Percentiles rank a stretch among this genome's conserved stretches.
Conservation (phyloP, 805 yeast species). For the Lachancea fermentati region DNA sequence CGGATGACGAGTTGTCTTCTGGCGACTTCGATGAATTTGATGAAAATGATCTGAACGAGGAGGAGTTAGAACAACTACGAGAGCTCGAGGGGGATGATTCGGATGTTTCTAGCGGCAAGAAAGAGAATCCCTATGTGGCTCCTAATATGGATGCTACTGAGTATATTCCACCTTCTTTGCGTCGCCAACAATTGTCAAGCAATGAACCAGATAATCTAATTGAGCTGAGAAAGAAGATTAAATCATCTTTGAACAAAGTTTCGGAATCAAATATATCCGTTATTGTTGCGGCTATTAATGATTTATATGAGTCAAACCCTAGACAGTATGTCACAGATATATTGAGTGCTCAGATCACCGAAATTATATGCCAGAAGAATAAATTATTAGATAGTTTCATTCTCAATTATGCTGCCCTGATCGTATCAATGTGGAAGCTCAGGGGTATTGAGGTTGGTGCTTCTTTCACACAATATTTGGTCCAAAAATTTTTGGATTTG, state of each 20-base stretch:
- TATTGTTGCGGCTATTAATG: slow-evolving; percentile 64
- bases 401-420: slow-evolving; percentile 69
- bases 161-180: slow-evolving; percentile 84
- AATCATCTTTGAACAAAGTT: slow-evolving; percentile 81
- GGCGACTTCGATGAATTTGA: slow-evolving; percentile 41
- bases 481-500: slow-evolving; percentile 57
- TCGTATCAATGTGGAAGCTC: slow-evolving; percentile 65
- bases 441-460: slow-evolving; percentile 93
- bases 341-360: slow-evolving; percentile 56
- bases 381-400: slow-evolving; percentile 74
- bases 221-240: slow-evolving; percentile 56
- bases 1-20: slow-evolving; percentile 39
- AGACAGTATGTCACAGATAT: slow-evolving; percentile 74
- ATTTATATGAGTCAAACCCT: slow-evolving; percentile 58
- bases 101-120: slow-evolving; percentile 30
- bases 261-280: slow-evolving; percentile 77
- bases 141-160: slow-evolving; percentile 41
- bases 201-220: slow-evolving; percentile 41
- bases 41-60: slow-evolving; percentile 35
- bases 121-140: slow-evolving; percentile 74
- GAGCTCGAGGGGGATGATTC: slow-evolving; percentile 29
- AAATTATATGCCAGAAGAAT: slow-evolving; percentile 58
- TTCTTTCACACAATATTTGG: slow-evolving; percentile 65
- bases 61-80: slow-evolving; percentile 29
- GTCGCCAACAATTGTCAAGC: slow-evolving; percentile 44